Percentiles rank a stretch among this genome's conserved stretches.
phyloP scores from a whole-genome alignment of 2,329 filamentous ascomycete species.

The Cryphonectria nitschkei region DNA sequence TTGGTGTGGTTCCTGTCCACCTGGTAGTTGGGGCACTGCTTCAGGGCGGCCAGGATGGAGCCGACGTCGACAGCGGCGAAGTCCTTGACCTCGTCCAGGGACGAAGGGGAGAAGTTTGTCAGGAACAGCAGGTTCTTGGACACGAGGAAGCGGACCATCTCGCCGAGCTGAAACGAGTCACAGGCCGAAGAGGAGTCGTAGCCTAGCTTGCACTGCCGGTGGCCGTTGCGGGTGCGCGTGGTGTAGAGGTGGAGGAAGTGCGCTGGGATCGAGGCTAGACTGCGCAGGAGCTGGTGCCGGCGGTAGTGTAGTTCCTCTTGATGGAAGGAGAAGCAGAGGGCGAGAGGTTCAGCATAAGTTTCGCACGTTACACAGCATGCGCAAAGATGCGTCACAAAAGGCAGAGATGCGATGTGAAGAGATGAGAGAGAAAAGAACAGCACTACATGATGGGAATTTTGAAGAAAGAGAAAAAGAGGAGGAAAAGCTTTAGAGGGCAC shows the following conservation, averaged over 20 bases:
- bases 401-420: background rate
- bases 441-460: conserved; percentile 1
- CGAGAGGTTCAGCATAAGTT: conserved; percentile 16
- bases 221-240: conserved; percentile 51
- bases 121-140: conserved; percentile 64
- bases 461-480: background rate
- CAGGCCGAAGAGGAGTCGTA: conserved; percentile 75
- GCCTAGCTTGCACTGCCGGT: conserved; percentile 69
- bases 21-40: conserved; percentile 73
- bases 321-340: background rate
- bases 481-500: conserved; percentile 31
- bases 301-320: conserved; percentile 56
- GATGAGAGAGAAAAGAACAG: conserved; percentile 1
- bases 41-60: conserved; percentile 61
- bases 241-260: conserved; percentile 72
- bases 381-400: conserved; percentile 4
- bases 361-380: conserved; percentile 53
- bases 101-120: conserved; percentile 55
- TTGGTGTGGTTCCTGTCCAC: conserved; percentile 74
- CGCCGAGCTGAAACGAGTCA: conserved; percentile 78
- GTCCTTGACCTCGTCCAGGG: conserved; percentile 49
- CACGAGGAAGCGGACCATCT: conserved; percentile 73
- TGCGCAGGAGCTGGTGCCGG: conserved; percentile 68
- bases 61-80: conserved; percentile 64
- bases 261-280: conserved; percentile 68